Base-by-base conservation (phyloP, 768 basidiomycete genomes). In the Mycena filopes region DNA sequence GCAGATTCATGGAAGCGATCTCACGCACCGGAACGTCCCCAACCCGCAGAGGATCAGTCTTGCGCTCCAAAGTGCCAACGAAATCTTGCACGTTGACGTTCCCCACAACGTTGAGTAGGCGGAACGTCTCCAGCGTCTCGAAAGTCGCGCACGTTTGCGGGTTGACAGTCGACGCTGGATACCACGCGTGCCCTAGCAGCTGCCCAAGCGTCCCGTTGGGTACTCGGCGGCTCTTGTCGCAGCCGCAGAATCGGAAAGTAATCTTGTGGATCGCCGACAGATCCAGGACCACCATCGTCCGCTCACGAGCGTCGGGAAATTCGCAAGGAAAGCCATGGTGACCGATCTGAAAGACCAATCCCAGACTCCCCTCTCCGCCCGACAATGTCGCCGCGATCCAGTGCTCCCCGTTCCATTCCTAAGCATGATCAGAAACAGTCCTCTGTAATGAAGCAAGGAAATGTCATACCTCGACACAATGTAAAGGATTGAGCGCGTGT, bases 1-100 rank as follows among this genome's bases (percentile, higher is more conserved):
- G n/a, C 51, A 0, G 12, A 4, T 13, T n/a, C 20, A 20, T 18
- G 5, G 4, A 45, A 2, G 12, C 31, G 7, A 33, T 33, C 12
- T 33, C 43, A 54, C 63, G 11, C 20, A 65, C 68, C 42, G 59
- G 60, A 7, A 57, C 48, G 0, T 5, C 4, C 15, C 16, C 28
- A 7, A 49, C 21, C 7, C 18, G 13, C 15, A 23, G 26, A 9
- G 57, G 11, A 36, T 55, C 33, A 3, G 59, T 65, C 20, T 2
- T 16, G 2, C 46, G 54, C 40, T 65, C 67, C 29, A 70, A 40
- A 0, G 45, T 45, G 1, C 55, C 25, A n/a, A 68, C 60, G 42
- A 63, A 71, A 29, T 71, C 51, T 20, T 65, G 42, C 15, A 58
- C 65, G 29, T 62, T 68, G 45, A 69, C 46, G 18, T 65, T 69